Base-by-base conservation (phyloP, 495 filamentous ascomycete genomes). In the Neurospora discreta region DNA sequence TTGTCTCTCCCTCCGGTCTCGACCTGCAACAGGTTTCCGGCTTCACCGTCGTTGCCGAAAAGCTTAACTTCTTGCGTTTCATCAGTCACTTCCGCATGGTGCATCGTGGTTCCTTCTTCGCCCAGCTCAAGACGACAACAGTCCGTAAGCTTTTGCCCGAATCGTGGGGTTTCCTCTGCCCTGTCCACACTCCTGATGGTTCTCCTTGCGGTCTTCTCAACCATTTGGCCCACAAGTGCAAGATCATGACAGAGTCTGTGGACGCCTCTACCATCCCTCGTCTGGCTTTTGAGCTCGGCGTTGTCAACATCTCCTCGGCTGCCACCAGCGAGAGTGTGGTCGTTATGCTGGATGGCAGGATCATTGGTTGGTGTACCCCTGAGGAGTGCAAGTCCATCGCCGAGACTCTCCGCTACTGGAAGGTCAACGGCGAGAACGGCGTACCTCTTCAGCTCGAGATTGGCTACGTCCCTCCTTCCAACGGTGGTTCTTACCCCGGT, bases 81-180 rank as follows among this genome's bases (percentile, higher is more conserved):
- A 96, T 99, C 83, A 95, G 92, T 84, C 95, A 99, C 80, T 99
- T 99, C 86, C 93, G 95, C 69, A 98, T 97, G 93, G 93, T 99
- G 73, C 95, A 99, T 81, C 87, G 95, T 89, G 95, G 95, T 82
- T 95, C 92, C 81, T 98, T 99, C 88, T 98, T 99, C 81, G 95
- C 95, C 10, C 92, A 98, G 77, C 79, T 99, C 74, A 99, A 98
- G 81, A 99, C 95, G 0, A 99, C 95, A 6, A 95, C 95, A 0
- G 95, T 99, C 41, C 88, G 95, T 81, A 99, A 97, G 80, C 82
- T 99, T 76, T 82, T 99, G 23, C 95, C 95, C 3, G 95, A 99
- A 80, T 97, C 94, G 78, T 99, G 95, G 95, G 95, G 88, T 15
- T 99, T 99, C 82, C 82, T 99, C 71, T 98, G 95, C 77, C 95